Evolutionary conservation across 1,284 basidiomycete genomes (phyloP).

Genomic region (Trichosporon sp.): DNA sequence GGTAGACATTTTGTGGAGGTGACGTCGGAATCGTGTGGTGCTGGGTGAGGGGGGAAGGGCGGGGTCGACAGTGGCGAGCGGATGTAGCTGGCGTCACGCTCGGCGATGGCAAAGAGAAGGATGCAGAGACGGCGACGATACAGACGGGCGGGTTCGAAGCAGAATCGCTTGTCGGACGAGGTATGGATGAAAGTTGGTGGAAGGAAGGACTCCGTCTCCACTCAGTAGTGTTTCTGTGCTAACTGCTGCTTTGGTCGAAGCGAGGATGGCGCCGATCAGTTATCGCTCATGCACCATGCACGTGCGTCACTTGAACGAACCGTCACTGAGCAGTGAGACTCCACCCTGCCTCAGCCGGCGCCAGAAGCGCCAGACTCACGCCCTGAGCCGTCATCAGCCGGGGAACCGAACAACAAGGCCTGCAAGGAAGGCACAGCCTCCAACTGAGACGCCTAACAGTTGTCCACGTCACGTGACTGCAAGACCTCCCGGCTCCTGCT

Average conservation of each 20-base stretch:
- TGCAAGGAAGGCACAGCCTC: too few species aligned
- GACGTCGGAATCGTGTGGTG: neutral
- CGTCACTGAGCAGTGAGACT: neutral
- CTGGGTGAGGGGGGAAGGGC: neutral
- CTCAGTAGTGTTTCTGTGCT: neutral
- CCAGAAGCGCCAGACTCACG: too few species aligned
- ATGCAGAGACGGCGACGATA: neutral
- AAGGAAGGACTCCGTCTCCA: neutral
- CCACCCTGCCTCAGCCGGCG: neutral
- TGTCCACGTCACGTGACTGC: too few species aligned
- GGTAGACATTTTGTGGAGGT: conserved; percentile 67
- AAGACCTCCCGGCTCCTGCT: too few species aligned
- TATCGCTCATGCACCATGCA: conserved; percentile 5
- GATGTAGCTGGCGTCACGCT: neutral
- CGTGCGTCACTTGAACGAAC: conserved; percentile 7
- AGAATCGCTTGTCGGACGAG: neutral
- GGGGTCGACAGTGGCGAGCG: neutral
- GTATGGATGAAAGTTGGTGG: neutral
- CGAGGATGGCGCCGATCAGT: conserved; percentile 1
- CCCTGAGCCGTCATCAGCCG: neutral
- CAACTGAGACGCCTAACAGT: too few species aligned
- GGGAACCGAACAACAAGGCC: neutral
- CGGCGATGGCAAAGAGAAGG: neutral
- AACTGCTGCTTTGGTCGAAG: neutral
- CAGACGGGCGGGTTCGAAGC: neutral